Conservation (phyloP, 192 early-diverging fungal species). For the Diversispora epigaea region DNA sequence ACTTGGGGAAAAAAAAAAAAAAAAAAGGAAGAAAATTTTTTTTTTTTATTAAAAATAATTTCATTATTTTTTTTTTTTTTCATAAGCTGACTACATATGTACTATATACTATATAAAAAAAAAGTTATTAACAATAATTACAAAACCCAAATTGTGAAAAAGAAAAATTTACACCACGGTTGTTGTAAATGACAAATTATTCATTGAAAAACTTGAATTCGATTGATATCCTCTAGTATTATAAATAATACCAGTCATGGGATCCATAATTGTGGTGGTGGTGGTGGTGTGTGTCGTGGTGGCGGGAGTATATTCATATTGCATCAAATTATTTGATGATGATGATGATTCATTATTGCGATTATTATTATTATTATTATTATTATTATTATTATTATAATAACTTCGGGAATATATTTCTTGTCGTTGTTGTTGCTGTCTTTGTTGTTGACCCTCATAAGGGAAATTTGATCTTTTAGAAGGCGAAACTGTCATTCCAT, state of each 20-base stretch:
- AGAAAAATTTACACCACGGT: conserved; percentile 12
- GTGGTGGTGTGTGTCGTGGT: neutral
- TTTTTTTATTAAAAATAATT: too few relatives aligned
- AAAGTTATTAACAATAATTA: too few relatives aligned
- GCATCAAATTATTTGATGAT: too few relatives aligned
- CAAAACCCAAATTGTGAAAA: neutral
- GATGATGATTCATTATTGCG: too few relatives aligned
- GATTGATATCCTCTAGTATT: conserved; percentile 1
- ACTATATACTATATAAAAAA: too few relatives aligned
- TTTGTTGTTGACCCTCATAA: neutral
- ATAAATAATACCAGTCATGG: neutral
- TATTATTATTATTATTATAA: too few relatives aligned
- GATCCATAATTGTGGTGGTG: neutral
- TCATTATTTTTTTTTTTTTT: neutral
- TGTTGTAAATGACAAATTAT: conserved; percentile 11
- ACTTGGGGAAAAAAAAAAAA: neutral
- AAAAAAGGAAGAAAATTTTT: too few relatives aligned
- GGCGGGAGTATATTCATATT: too few relatives aligned
- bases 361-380: too few relatives aligned
- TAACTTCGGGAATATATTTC: neutral
- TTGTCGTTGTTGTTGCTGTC: conserved; percentile 12
- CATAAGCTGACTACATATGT: too few relatives aligned
- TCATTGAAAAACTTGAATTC: neutral
- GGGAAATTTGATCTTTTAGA: conserved; percentile 15
- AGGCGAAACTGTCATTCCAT: conserved; percentile 22